Evolutionary conservation across 177 flowering plant species (phyloP).

Genomic region (Vitis hybrid): DNA sequence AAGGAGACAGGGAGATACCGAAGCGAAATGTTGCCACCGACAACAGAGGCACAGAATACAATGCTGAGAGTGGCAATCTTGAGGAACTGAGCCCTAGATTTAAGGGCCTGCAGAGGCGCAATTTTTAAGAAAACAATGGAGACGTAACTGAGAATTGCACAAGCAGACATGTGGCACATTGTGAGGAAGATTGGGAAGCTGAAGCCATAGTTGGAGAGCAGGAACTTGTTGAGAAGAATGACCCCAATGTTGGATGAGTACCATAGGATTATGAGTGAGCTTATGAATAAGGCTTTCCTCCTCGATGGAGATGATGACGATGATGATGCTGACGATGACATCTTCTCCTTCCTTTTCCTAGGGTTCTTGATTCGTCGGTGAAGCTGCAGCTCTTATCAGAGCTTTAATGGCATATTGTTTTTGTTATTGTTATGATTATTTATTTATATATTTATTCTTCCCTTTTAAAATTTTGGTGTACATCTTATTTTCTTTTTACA

Average conservation of each 20-base stretch:
- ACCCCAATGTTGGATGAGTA: constrained; percentile 93
- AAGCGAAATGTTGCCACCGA: constrained; percentile 80
- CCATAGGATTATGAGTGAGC: constrained; percentile 61
- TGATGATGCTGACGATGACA: neutral
- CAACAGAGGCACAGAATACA: constrained; percentile 88
- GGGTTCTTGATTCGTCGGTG: constrained; percentile 1
- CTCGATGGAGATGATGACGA: constrained; percentile 20
- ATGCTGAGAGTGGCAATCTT: constrained; percentile 71
- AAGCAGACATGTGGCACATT: constrained; percentile 97
- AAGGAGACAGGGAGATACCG: constrained; percentile 84
- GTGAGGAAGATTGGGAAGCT: constrained; percentile 90
- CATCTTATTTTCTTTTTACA: no score
- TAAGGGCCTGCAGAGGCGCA: constrained; percentile 68
- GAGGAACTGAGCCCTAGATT: constrained; percentile 66
- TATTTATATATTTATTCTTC: no score
- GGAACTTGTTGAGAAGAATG: constrained; percentile 77
- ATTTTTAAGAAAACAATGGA: constrained; percentile 61
- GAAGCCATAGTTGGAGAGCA: constrained; percentile 85
- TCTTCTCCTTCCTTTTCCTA: no score
- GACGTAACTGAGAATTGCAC: constrained; percentile 78
- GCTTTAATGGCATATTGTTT: constrained; percentile 2
- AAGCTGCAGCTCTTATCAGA: constrained; percentile 8
- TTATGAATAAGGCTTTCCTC: constrained; percentile 51
- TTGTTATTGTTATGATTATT: no score
- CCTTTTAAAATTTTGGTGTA: no score